Base-by-base conservation (phyloP, 2,329 filamentous ascomycete species). In the Sclerotiophoma versabilis region DNA sequence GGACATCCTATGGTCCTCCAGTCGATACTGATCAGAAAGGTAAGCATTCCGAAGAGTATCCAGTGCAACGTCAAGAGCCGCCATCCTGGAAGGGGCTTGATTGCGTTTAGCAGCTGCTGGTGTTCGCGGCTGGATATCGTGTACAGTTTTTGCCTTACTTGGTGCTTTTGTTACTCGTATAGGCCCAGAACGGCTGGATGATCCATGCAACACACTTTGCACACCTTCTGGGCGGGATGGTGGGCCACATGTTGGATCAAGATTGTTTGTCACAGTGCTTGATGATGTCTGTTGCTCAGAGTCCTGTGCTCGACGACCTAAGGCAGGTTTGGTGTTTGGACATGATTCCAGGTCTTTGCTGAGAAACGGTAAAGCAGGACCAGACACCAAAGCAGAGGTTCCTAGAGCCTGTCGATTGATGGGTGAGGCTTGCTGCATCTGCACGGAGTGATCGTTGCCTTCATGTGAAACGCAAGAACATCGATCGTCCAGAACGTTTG, bases 101-200 rank as follows among this genome's bases (percentile, higher is more conserved):
- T 10, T n/a, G 2, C 3, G n/a, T 1, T 3, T 15, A 7, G 25
- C 12, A n/a, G 25, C 14, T 9, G 34, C 15, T 15, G 38, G 10
- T 7, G 12, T 19, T 4, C 37, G 23, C 2, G 29, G 15, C 2
- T 12, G 17, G 4, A 20, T 0, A 5, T 20, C 36, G 6, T 42
- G 47, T 14, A 26, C 6, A 10, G 14, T 7, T n/a, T 49, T 47
- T 15, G 9, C 23, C n/a, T 59, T 59, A 30, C 49, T 54, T 19
- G 38, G 58, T 4, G 47, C 9, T 27, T 66, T 65, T 5, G 20
- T 27, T 7, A 68, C 49, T 37, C 49, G 49, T 19, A 34, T 34
- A 20, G 50, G 11, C 6, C 37, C 34, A 15, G 15, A 29, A 4
- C 17, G 49, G 20, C 17, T 19, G 1, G 46, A 45, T 4, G 26